Evolutionary conservation across 306 rosid species (phyloP), one percentile per base, ranked within the genome.

Genomic region (Corylus heterophylla): DNA sequence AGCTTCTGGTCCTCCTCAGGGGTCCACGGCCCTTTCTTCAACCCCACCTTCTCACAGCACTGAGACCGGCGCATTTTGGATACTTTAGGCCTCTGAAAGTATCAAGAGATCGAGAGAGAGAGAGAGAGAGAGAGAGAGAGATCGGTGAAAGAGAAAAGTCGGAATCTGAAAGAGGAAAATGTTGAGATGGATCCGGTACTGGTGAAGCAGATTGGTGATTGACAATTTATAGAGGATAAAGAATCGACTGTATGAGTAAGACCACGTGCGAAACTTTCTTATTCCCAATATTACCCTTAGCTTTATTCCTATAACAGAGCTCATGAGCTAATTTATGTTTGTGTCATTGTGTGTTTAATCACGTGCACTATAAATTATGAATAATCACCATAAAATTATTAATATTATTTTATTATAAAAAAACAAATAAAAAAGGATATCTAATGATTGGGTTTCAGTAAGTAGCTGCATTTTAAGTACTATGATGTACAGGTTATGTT

Each of bases 21-120:
- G 7, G 85, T 82, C 85, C 85, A 82, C 31, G 85, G 81, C 39
- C 85, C 85, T 64, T 73, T 82, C 78, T 82, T 82, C 25, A 82
- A 58, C 71, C 85, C 81, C 12, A 14, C 73, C 69, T 77, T 82
- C 75, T 82, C 81, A 55, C 81, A 62, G 62, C 85, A 82, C 20
- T 74, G 78, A 54, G 82, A 77, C 81, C 78, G 73, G 68, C 78
- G 78, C 85, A 61, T 83, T 50, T 17, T 54, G 17, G 68, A 62
- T 62, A 13, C 17, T 61, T 27, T 27, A 61, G 8, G 68, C 2
- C n/a, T 5, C 17, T 4, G 11, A 29, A 12, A 27, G 18, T 61
- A 2, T 5, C 16, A 17, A 8, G 3, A 61, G 29, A 7, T 17
- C 25, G 67, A 12, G 58, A 54, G 13, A 27, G 39, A 25, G 66